phyloP scores from a whole-genome alignment of 805 yeast genomes.

The Metahyphopichia silvanorum region DNA sequence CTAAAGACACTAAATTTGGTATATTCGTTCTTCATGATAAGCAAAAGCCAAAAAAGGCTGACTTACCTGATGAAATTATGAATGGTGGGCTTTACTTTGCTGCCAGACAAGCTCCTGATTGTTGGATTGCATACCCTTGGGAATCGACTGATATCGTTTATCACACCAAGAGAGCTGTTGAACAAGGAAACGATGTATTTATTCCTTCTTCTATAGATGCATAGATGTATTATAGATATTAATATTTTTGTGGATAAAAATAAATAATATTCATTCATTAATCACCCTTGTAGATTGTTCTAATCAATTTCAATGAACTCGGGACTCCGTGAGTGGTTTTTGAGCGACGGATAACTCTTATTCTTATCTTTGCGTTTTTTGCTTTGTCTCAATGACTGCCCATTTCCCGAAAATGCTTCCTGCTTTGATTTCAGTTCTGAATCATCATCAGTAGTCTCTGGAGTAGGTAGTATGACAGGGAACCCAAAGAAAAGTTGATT shows the following conservation, averaged over 20 bases:
- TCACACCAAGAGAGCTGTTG: slow-evolving; percentile 68
- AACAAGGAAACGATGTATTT: slow-evolving; percentile 68
- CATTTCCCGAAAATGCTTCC: slow-evolving; percentile 58
- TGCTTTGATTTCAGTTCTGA: slow-evolving; percentile 28
- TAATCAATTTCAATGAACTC: slow-evolving; percentile 80
- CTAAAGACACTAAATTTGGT: slow-evolving; percentile 58
- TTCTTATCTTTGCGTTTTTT: slow-evolving; percentile 64
- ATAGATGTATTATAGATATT: neutral
- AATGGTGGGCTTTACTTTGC: slow-evolving; percentile 63
- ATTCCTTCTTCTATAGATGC: slow-evolving; percentile 24
- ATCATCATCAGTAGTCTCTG: slow-evolving; percentile 22
- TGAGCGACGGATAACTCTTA: slow-evolving; percentile 47
- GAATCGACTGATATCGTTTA: slow-evolving; percentile 71
- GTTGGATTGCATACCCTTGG: slow-evolving; percentile 89
- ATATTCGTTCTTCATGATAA: slow-evolving; percentile 79
- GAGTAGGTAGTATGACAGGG: slow-evolving; percentile 56
- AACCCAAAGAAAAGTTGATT: slow-evolving; percentile 94
- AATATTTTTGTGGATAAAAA: neutral
- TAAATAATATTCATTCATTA: slow-evolving; percentile 1
- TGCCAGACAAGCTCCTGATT: slow-evolving; percentile 72
- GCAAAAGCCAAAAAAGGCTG: slow-evolving; percentile 67
- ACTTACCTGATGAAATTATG: slow-evolving; percentile 61
- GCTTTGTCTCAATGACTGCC: slow-evolving; percentile 70
- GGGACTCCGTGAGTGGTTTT: slow-evolving; percentile 66
- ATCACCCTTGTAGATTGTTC: neutral